Conservation (phyloP, 371 early-diverging fungal species). For the Amoeboaphelidium protococcarum region DNA sequence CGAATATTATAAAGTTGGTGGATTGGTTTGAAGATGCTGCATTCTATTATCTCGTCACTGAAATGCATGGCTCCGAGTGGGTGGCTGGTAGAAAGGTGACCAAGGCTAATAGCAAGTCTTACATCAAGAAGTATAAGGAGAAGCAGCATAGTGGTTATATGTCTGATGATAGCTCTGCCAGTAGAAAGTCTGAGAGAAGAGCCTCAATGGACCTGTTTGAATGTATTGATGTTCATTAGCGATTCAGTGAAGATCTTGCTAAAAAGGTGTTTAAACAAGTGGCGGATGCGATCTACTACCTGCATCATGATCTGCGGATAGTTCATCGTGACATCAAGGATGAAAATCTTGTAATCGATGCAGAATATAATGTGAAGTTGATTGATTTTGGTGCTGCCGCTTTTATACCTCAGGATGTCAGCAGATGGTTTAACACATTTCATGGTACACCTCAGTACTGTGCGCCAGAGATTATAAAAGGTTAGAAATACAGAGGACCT, state of each 20-base stretch:
- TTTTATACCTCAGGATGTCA: conserved; percentile 11
- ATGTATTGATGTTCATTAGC: conserved; percentile 35
- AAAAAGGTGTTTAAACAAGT: conserved; percentile 39
- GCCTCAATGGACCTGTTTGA: conserved; percentile 38
- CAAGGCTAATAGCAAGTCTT: no score
- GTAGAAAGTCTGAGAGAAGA: conserved; percentile 2
- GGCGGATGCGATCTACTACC: conserved; percentile 28
- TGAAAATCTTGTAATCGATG: conserved; percentile 50
- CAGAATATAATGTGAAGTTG: conserved; percentile 31
- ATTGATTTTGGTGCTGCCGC: conserved; percentile 56
- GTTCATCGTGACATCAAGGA: conserved; percentile 38
- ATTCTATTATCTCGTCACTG: conserved; percentile 44
- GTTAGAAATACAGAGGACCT: conserved; percentile 35
- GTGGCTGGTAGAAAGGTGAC: background rate
- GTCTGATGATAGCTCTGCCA: background rate
- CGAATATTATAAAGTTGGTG: conserved; percentile 31
- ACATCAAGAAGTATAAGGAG: no score
- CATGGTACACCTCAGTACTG: conserved; percentile 27
- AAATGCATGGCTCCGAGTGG: conserved; percentile 32
- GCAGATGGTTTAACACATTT: conserved; percentile 22
- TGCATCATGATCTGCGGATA: conserved; percentile 8
- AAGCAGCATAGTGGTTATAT: no score
- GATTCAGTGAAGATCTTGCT: conserved; percentile 25
- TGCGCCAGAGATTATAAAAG: conserved; percentile 41
- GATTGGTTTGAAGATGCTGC: conserved; percentile 32